Percentiles rank a stretch among this genome's conserved stretches.
phyloP scores from a whole-genome alignment of 2,329 filamentous ascomycete species.

The Scedosporium aurantiacum region DNA sequence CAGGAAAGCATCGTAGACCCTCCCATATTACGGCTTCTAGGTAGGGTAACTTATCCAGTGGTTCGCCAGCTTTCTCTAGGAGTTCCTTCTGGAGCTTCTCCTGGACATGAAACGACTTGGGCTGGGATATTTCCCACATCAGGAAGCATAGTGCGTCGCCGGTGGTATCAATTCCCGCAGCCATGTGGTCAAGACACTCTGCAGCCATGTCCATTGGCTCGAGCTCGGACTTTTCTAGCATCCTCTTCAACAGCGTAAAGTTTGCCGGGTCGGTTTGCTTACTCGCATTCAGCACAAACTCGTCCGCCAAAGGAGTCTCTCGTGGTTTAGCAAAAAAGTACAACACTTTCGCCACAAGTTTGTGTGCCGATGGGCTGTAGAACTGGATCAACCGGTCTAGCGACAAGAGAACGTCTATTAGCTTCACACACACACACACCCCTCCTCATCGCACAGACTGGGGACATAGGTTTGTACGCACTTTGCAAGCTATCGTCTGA shows the following conservation, averaged over 20 bases:
- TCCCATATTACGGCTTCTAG: conserved; percentile 55
- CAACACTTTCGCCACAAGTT: conserved; percentile 32
- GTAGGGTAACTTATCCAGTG: conserved; percentile 41
- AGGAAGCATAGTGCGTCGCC: conserved; percentile 59
- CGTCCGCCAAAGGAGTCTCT: conserved; percentile 45
- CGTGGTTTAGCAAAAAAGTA: conserved; percentile 41
- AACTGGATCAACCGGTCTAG: conserved; percentile 48
- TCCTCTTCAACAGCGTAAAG: conserved; percentile 48
- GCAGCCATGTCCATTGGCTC: conserved; percentile 47
- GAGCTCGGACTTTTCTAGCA: conserved; percentile 40
- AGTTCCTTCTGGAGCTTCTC: conserved; percentile 42
- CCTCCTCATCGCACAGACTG: too few relatives aligned
- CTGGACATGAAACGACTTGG: conserved; percentile 40
- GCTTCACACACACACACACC: too few relatives aligned
- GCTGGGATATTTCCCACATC: conserved; percentile 59
- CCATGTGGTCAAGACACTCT: conserved; percentile 62
- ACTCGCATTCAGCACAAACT: conserved; percentile 44
- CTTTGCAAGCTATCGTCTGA: conserved; percentile 58
- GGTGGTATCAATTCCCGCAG: conserved; percentile 61
- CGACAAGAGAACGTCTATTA: neutral
- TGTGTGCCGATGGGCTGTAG: conserved; percentile 42
- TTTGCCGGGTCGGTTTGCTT: conserved; percentile 31
- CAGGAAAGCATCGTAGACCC: conserved; percentile 49
- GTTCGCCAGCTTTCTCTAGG: conserved; percentile 22
- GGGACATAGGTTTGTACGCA: conserved; percentile 21